phyloP scores from a whole-genome alignment of 257 asterid genomes.

The Lithospermum erythrorhizon region DNA sequence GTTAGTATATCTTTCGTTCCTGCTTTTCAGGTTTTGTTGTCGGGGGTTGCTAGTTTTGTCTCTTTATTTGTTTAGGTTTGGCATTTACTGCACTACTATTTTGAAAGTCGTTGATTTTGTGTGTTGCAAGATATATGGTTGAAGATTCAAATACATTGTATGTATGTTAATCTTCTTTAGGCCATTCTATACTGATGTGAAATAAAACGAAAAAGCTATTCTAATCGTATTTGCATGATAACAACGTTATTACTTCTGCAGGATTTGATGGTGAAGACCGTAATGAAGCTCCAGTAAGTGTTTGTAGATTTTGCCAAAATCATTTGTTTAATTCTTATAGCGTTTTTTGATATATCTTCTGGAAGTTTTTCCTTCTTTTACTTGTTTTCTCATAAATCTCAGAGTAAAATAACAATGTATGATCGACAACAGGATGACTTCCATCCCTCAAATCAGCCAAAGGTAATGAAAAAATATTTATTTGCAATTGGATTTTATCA shows the following conservation, averaged over 20 bases:
- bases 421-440: slow-evolving; percentile 22
- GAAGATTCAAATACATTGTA: background rate
- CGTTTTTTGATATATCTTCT: background rate
- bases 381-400: slow-evolving; percentile 13
- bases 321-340: slow-evolving; percentile 1
- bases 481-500: background rate
- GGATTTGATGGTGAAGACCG: slow-evolving; percentile 50
- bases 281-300: slow-evolving; percentile 55
- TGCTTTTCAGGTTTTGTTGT: too few relatives aligned
- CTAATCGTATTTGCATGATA: too few relatives aligned
- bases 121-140: background rate
- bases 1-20: background rate
- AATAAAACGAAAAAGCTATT: too few relatives aligned
- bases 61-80: background rate
- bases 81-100: background rate
- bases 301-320: slow-evolving; percentile 9
- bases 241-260: slow-evolving; percentile 21
- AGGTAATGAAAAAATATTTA: slow-evolving; percentile 29
- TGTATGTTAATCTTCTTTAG: background rate
- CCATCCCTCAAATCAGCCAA: slow-evolving; percentile 14
- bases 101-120: too few relatives aligned
- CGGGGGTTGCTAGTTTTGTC: background rate
- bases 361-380: too few relatives aligned
- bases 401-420: slow-evolving; percentile 32
- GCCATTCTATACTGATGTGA: background rate